phyloP scores from a whole-genome alignment of 352 stramenopile genomes.

The Phytophthora citrophthora region DNA sequence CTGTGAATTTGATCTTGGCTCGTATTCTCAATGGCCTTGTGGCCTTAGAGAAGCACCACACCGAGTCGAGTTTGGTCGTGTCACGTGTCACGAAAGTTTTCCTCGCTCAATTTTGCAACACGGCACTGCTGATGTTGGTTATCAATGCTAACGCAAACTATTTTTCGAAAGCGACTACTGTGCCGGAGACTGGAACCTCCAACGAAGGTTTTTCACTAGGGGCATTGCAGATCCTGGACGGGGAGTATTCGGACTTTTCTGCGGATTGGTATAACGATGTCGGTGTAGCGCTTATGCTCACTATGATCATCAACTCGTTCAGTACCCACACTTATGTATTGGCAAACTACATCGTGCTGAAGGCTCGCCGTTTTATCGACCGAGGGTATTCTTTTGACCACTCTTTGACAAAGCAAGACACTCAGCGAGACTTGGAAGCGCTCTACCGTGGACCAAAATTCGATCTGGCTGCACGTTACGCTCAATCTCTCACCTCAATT shows the following conservation, averaged over 20 bases:
- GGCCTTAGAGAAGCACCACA: constrained; percentile 81
- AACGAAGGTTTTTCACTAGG: constrained; percentile 32
- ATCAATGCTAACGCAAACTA: constrained; percentile 85
- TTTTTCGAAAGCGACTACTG: constrained; percentile 37
- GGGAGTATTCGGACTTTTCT: constrained; percentile 84
- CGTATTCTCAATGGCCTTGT: constrained; percentile 75
- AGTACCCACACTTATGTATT: constrained; percentile 72
- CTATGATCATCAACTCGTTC: constrained; percentile 84
- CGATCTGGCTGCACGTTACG: constrained; percentile 73
- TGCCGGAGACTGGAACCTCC: constrained; percentile 22
- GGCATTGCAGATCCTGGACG: constrained; percentile 60
- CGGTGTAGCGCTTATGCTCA: constrained; percentile 81
- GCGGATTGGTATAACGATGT: constrained; percentile 82
- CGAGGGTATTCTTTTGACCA: constrained; percentile 71
- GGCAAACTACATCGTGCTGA: constrained; percentile 57
- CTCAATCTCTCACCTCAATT: constrained; percentile 77
- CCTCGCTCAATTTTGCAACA: constrained; percentile 85
- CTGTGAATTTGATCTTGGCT: constrained; percentile 72
- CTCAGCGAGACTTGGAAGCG: constrained; percentile 80
- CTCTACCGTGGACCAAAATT: constrained; percentile 83
- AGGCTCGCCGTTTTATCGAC: constrained; percentile 62
- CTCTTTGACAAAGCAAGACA: constrained; percentile 74
- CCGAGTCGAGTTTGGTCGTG: constrained; percentile 70
- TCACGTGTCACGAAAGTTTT: constrained; percentile 83
- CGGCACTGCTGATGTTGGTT: constrained; percentile 71